Conservation (phyloP, 306 rosid species). For the Styphnolobium japonicum region DNA sequence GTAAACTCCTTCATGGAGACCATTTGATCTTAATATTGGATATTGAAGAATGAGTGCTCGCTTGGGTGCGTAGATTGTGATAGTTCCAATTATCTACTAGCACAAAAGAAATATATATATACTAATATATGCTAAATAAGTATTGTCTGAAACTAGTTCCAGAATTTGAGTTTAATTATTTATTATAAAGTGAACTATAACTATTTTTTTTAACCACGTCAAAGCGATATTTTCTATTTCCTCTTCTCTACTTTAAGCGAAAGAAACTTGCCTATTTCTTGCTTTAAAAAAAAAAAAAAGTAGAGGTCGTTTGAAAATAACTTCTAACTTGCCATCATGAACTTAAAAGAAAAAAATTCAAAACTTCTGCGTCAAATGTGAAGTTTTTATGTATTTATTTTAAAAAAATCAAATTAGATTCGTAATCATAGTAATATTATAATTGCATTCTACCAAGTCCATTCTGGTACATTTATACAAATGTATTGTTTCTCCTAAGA, state of each 20-base stretch:
- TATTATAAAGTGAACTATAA: background rate
- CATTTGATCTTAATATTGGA: background rate
- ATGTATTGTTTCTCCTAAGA: background rate
- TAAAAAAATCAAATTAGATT: too few relatives aligned
- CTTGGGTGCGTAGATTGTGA: background rate
- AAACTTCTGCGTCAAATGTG: too few relatives aligned
- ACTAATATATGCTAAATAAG: too few relatives aligned
- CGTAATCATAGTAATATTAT: background rate
- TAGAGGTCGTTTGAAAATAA: background rate
- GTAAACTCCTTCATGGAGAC: background rate
- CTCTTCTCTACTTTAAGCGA: background rate
- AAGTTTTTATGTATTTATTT: too few relatives aligned
- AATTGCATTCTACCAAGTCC: background rate
- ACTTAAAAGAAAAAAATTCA: too few relatives aligned
- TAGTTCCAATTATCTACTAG: background rate
- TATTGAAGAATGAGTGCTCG: conserved; percentile 8
- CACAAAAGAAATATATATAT: too few relatives aligned
- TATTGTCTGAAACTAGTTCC: too few relatives aligned
- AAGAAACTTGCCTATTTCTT: background rate
- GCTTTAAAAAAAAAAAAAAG: background rate
- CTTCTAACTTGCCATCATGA: background rate
- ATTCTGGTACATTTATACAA: background rate
- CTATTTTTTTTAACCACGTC: background rate
- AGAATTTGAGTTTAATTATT: background rate
- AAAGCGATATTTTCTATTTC: background rate